A percentile compares a stretch with the other conserved stretches of the same genome.
phyloP scores from a whole-genome alignment of 257 asterid species.

The Nicotiana knightiana region DNA sequence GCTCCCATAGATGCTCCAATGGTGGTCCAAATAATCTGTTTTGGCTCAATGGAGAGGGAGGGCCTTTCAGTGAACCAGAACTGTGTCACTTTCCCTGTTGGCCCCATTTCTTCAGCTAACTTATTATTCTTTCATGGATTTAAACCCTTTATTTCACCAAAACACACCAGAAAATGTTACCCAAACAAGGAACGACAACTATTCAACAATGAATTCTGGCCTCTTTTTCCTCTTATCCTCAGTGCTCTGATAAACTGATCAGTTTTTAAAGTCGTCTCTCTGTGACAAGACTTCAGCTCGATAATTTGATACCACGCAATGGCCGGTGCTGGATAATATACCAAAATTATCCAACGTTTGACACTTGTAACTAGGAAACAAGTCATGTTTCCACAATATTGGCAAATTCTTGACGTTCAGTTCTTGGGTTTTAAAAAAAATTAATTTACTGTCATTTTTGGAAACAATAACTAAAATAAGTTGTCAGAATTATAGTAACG shows the following conservation, averaged over 20 bases:
- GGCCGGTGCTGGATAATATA: background rate
- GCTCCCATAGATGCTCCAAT: background rate
- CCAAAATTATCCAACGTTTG: background rate
- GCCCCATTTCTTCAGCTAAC: background rate
- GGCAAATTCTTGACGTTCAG: slow-evolving; percentile 5
- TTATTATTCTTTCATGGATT: background rate
- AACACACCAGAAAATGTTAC: background rate
- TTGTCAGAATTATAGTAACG: background rate
- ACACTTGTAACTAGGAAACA: slow-evolving; percentile 4
- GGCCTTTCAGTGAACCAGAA: background rate
- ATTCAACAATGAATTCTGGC: background rate
- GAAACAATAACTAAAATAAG: no score
- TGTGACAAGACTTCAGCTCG: no score
- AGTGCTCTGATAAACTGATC: no score
- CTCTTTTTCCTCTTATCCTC: no score
- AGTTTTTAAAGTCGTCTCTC: no score
- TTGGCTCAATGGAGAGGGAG: background rate
- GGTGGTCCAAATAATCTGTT: background rate
- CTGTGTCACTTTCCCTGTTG: background rate
- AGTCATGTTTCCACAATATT: slow-evolving; percentile 1
- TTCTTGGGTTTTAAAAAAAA: background rate
- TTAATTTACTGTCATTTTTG: no score
- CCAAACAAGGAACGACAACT: background rate
- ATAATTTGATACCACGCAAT: background rate
- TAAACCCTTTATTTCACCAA: background rate